These are phyloP conservation scores for Neopestalotiopsis rosae DNA, from an alignment of 2,329 filamentous ascomycete species.

Conservation along the genomic window DNA sequence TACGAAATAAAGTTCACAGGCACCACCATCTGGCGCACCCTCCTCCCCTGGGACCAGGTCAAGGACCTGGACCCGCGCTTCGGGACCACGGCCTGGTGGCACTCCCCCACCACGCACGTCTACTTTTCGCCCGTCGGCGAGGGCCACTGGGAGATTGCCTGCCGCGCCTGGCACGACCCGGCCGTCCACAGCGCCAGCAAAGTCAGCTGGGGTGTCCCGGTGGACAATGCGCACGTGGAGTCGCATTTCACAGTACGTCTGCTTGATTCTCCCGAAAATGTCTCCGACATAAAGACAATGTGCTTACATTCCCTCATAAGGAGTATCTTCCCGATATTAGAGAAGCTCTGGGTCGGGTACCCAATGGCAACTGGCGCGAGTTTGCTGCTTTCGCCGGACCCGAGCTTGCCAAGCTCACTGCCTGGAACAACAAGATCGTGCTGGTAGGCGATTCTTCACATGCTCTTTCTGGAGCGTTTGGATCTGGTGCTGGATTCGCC, in stretches of 20 bases:
- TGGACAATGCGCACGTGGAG: conserved; percentile 31
- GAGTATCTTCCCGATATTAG: conserved; percentile 46
- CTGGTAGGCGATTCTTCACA: conserved; percentile 62
- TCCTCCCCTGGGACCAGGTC: conserved; percentile 44
- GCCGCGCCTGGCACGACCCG: conserved; percentile 32
- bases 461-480: conserved; percentile 52
- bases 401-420: conserved; percentile 43
- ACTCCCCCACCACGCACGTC: conserved; percentile 33
- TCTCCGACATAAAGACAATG: no score
- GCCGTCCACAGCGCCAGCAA: conserved; percentile 31
- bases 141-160: conserved; percentile 33
- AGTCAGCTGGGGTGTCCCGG: conserved; percentile 36
- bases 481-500: conserved; percentile 43
- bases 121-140: conserved; percentile 35
- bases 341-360: conserved; percentile 43
- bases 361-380: conserved; percentile 48
- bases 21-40: conserved; percentile 51
- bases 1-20: conserved; percentile 40
- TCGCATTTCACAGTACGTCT: conserved; percentile 31
- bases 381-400: conserved; percentile 54
- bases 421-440: conserved; percentile 49
- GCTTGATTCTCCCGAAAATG: conserved; percentile 30
- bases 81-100: conserved; percentile 34
- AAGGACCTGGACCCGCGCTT: conserved; percentile 35
- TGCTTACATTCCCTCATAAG: conserved; percentile 26